These are phyloP conservation scores for Penicillium nucicola DNA, from an alignment of 495 filamentous ascomycete species.

Conservation along the genomic window DNA sequence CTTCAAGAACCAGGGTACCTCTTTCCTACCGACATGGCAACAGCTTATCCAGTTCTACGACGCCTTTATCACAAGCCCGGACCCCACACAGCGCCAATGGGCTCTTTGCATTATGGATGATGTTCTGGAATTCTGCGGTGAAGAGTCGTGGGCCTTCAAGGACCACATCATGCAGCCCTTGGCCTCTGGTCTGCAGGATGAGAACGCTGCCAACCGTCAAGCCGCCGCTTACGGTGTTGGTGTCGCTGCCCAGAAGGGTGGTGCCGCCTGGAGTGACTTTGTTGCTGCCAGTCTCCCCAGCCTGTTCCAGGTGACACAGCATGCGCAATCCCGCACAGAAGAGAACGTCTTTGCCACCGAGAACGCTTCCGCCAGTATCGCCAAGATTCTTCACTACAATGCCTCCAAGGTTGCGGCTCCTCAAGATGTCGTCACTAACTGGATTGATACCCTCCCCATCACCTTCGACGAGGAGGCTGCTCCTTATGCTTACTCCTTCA, in stretches of 20 bases:
- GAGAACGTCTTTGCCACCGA: constrained; percentile 97
- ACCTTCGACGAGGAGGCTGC: constrained; percentile 96
- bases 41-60: constrained; percentile 80
- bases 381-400: constrained; percentile 93
- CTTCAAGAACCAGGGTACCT: constrained; percentile 87
- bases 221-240: constrained; percentile 95
- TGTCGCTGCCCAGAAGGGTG: constrained; percentile 92
- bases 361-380: constrained; percentile 94
- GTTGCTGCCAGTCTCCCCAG: constrained; percentile 71
- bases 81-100: constrained; percentile 96
- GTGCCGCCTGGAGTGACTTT: constrained; percentile 78
- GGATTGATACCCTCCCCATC: constrained; percentile 88
- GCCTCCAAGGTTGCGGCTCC: constrained; percentile 65
- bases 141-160: constrained; percentile 77
- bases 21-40: constrained; percentile 86
- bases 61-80: constrained; percentile 74
- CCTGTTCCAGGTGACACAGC: constrained; percentile 78
- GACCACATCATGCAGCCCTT: constrained; percentile 82
- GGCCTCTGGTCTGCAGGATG: constrained; percentile 75
- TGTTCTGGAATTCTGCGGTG: constrained; percentile 93
- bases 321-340: constrained; percentile 76
- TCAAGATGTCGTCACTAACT: constrained; percentile 69
- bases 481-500: constrained; percentile 91
- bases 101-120: constrained; percentile 98
- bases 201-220: constrained; percentile 88